Conservation (phyloP, 164 flowering plant genomes). For the Sextonia rubra region DNA sequence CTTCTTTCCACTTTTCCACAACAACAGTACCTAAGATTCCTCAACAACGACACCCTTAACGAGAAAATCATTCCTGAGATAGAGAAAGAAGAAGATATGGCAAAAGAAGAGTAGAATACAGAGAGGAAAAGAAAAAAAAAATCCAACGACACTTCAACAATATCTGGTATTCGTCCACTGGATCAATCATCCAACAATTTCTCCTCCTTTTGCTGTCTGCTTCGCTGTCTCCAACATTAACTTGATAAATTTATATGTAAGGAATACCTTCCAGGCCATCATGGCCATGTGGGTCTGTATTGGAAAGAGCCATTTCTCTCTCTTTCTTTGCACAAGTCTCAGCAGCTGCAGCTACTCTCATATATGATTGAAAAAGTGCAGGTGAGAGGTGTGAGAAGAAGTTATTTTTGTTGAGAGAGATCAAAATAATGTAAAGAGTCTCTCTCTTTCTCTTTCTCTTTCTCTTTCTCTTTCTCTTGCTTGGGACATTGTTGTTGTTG, state of each 20-base stretch:
- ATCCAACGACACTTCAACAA: slow-evolving; percentile 11
- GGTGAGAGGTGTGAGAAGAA: no score
- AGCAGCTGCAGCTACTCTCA: no score
- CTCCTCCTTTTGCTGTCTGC: slow-evolving; percentile 30
- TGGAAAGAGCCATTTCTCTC: no score
- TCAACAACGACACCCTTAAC: slow-evolving; percentile 44
- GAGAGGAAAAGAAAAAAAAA: slow-evolving; percentile 2
- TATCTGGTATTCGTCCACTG: slow-evolving; percentile 30
- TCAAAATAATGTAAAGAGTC: neutral
- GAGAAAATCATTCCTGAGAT: slow-evolving; percentile 46
- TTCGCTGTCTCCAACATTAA: slow-evolving; percentile 56
- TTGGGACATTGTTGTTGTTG: no score
- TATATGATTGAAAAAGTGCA: neutral
- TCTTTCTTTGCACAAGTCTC: no score
- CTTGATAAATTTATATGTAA: neutral
- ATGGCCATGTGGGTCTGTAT: no score
- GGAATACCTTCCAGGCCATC: no score
- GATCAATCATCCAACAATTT: slow-evolving; percentile 16
- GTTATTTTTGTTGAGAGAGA: no score
- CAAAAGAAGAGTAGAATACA: slow-evolving; percentile 1
- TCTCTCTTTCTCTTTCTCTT: no score
- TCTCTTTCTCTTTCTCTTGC: no score
- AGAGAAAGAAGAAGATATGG: slow-evolving; percentile 9
- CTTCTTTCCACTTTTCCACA: slow-evolving; percentile 25
- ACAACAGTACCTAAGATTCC: slow-evolving; percentile 38